Conservation (phyloP, 108 stramenopile species). For the Conticribra weissflogii region DNA sequence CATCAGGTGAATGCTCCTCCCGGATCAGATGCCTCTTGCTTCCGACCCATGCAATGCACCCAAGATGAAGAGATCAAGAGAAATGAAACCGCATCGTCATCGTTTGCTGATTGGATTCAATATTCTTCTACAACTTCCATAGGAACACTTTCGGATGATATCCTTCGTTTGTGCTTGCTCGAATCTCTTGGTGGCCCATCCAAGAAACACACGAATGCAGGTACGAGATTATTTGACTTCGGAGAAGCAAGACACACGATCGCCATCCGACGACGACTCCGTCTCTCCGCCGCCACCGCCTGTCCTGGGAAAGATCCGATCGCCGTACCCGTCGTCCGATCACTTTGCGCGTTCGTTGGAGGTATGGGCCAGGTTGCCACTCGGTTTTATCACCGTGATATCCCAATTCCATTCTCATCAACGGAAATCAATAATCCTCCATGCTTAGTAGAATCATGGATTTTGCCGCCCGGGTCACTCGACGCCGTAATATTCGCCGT, state of each 20-base stretch:
- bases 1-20: conserved; percentile 13
- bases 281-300: conserved; percentile 34
- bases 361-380: conserved; percentile 30
- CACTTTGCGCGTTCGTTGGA: conserved; percentile 40
- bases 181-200: conserved; percentile 33
- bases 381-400: conserved; percentile 16
- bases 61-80: conserved; percentile 40
- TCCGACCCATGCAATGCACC: conserved; percentile 14
- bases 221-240: conserved; percentile 3
- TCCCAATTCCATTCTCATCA: conserved; percentile 6
- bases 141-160: conserved; percentile 31
- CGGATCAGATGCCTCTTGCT: background rate
- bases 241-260: conserved; percentile 13
- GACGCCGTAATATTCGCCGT: conserved; percentile 30
- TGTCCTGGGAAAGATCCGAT: conserved; percentile 35
- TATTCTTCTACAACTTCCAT: conserved; percentile 15
- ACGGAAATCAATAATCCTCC: conserved; percentile 4
- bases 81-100: conserved; percentile 30
- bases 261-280: conserved; percentile 26
- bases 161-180: conserved; percentile 40
- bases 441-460: conserved; percentile 31
- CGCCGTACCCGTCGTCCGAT: conserved; percentile 27
- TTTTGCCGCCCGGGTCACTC: conserved; percentile 32
- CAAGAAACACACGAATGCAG: background rate
- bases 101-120: conserved; percentile 36